Base-by-base conservation (phyloP, 169 alveolate species). In the Toxoplasma gondii region DNA sequence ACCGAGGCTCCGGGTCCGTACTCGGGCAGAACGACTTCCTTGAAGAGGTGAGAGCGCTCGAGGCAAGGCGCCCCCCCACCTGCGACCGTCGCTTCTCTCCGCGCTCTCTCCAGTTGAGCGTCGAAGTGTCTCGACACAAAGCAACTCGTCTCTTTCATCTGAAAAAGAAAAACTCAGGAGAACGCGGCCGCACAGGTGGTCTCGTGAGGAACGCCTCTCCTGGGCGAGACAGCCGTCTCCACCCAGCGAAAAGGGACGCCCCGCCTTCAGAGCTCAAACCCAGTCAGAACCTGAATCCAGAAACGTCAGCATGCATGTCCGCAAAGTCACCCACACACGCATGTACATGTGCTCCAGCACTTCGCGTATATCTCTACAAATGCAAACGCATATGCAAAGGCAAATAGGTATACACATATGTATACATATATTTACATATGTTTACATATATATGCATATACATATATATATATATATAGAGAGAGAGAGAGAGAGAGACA, bases 61-160 rank as follows among this genome's bases (percentile, higher is more conserved):
- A 82, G 12, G 41, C 69, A 43, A 4, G 69, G 4, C 44, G 90
- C n/a, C 22, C 41, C 34, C n/a, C 84, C 84, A 16, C 90, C 88
- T 7, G 88, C 88, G 10, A 53, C 67, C 67, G 19, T 34, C 17
- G 90, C 90, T 41, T 38, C 90, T 36, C 38, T 5, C 74, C 88
- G 91, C 45, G 91, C 96, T 10, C 64, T 41, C 53, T 78, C 34
- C 64, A 94, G 94, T 67, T 94, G 96, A 44, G 43, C 49, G 31
- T 64, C 92, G 53, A 90, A 96, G 88, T 96, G 95, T 36, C 91
- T 58, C 0, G 97, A 96, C 36, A 96, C 97, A 88, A 92, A 96
- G 88, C 97, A 96, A 38, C 96, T 95, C 36, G 93, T 34, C 67
- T 96, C 97, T 45, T 96, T 96, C 49, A 97, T 96, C 94, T 91